Percentiles rank a stretch among this genome's conserved stretches.
Conservation (phyloP, 192 early-diverging fungal genomes). For the Entomortierella lignicola region DNA sequence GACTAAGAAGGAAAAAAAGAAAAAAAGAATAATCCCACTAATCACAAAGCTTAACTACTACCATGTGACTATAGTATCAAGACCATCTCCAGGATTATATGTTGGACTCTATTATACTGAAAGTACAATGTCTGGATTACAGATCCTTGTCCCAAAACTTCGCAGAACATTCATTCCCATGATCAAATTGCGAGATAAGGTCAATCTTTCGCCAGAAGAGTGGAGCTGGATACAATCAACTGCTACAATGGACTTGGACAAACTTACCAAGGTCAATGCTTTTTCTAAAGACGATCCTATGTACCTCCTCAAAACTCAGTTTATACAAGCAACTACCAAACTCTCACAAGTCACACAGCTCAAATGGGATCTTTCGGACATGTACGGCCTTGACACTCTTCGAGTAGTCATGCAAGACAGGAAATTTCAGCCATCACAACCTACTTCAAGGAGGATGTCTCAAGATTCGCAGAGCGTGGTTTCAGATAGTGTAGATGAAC, state of each 20-base stretch:
- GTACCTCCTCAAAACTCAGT: slow-evolving; percentile 46
- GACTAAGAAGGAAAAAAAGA: no score
- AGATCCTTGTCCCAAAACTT: slow-evolving; percentile 55
- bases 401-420: slow-evolving; percentile 18
- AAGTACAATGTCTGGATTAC: slow-evolving; percentile 56
- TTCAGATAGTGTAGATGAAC: neutral
- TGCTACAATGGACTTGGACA: slow-evolving; percentile 10
- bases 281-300: slow-evolving; percentile 47
- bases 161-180: slow-evolving; percentile 60
- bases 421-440: neutral
- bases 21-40: no score
- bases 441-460: neutral
- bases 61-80: slow-evolving; percentile 35
- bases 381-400: slow-evolving; percentile 46
- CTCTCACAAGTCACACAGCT: slow-evolving; percentile 34
- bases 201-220: slow-evolving; percentile 41
- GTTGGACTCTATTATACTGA: slow-evolving; percentile 61
- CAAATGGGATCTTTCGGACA: slow-evolving; percentile 47
- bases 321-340: slow-evolving; percentile 29
- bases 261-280: slow-evolving; percentile 23
- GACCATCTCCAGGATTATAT: slow-evolving; percentile 58
- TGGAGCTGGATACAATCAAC: slow-evolving; percentile 59
- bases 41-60: no score
- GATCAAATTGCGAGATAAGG: slow-evolving; percentile 53
- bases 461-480: neutral